Conservation (phyloP, 768 basidiomycete genomes). For the Candolleomyces aberdarensis region DNA sequence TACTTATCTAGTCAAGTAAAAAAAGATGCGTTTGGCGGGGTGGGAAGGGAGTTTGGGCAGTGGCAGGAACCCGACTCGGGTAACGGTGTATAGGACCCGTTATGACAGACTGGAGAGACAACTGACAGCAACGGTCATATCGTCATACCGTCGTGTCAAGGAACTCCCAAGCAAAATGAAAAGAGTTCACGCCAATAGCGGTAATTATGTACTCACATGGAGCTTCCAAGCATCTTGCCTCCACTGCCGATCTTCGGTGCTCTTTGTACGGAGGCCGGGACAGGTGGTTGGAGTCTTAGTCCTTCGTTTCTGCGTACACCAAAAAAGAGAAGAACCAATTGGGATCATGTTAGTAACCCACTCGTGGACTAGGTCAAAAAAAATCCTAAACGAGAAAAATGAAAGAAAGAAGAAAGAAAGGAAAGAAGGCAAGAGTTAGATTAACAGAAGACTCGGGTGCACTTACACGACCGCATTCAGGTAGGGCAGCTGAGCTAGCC, state of each 20-base stretch:
- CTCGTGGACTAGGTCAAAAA: no score
- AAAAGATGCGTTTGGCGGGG: not conserved
- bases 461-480: constrained; percentile 36
- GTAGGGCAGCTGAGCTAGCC: constrained; percentile 21
- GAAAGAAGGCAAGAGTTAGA: no score
- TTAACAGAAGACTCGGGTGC: no score
- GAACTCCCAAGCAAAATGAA: not conserved
- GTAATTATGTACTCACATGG: not conserved
- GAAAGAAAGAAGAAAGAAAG: no score
- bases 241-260: constrained; percentile 27
- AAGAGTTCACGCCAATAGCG: not conserved
- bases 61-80: no score
- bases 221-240: constrained; percentile 24
- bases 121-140: no score
- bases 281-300: constrained; percentile 32
- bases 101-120: no score
- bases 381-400: no score
- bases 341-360: no score
- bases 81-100: no score
- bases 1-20: not conserved
- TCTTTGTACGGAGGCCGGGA: constrained; percentile 29
- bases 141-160: no score
- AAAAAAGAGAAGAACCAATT: not conserved
- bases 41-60: not conserved
- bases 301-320: constrained; percentile 29